Evolutionary conservation across 805 yeast species (phyloP).

Genomic region (Suhomyces canberraensis): DNA sequence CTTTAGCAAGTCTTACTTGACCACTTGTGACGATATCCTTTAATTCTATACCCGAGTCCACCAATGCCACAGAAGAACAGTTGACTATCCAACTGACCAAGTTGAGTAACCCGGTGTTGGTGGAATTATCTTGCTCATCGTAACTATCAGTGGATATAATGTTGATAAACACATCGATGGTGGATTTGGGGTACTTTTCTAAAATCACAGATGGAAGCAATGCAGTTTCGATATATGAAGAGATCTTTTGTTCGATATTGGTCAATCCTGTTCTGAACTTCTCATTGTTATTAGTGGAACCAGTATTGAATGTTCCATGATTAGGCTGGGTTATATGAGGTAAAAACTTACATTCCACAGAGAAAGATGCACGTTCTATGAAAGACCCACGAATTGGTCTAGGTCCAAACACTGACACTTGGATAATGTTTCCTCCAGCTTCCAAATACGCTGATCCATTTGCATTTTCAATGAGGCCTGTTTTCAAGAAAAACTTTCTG

Average conservation of each 20-base stretch:
- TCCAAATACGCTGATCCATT: constrained; percentile 85
- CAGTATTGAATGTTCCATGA: constrained; percentile 24
- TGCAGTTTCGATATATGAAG: constrained; percentile 51
- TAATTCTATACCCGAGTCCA: constrained; percentile 81
- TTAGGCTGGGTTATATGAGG: constrained; percentile 46
- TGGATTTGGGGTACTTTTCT: constrained; percentile 83
- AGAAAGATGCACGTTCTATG: constrained; percentile 59
- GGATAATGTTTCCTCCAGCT: constrained; percentile 55
- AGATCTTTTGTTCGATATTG: constrained; percentile 44
- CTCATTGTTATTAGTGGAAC: constrained; percentile 11
- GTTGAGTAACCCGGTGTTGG: constrained; percentile 31
- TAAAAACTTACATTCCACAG: constrained; percentile 56
- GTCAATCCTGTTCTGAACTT: constrained; percentile 34
- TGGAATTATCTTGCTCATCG: constrained; percentile 6
- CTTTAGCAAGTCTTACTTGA: constrained; percentile 26
- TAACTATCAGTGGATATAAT: constrained; percentile 48
- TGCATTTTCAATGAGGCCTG: constrained; percentile 66
- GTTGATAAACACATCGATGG: constrained; percentile 74
- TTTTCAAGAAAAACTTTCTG: constrained; percentile 52
- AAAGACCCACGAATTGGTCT: constrained; percentile 78
- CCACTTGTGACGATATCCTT: constrained; percentile 74
- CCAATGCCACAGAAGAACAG: constrained; percentile 67
- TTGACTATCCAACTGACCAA: constrained; percentile 54
- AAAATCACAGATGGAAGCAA: constrained; percentile 53
- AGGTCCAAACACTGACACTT: constrained; percentile 83